A percentile compares a stretch with the other conserved stretches of the same genome.
phyloP scores from a whole-genome alignment of 257 asterid species.

The Solanum paucissectum region DNA sequence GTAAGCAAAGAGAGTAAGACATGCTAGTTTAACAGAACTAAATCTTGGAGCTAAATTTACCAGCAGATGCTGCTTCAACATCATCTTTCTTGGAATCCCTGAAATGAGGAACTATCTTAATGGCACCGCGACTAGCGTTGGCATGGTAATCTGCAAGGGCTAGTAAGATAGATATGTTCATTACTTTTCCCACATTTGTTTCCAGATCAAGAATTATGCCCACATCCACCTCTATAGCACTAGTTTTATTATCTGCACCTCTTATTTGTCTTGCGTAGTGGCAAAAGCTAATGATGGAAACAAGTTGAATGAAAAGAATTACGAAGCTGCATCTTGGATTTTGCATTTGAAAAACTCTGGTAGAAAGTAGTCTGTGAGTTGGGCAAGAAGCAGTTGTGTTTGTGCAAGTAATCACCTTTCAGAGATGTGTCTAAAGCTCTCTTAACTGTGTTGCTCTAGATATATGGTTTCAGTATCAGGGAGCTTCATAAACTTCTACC shows the following conservation, averaged over 20 bases:
- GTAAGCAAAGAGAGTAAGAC: not conserved
- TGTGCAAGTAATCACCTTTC: not conserved
- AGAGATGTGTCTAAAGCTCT: not conserved
- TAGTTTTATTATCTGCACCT: not conserved
- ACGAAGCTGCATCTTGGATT: not conserved
- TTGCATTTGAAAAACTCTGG: slow-evolving; percentile 8
- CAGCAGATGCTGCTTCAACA: slow-evolving; percentile 30
- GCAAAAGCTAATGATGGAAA: slow-evolving; percentile 3
- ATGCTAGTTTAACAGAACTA: not conserved
- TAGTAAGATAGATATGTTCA: slow-evolving; percentile 19
- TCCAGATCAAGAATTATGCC: slow-evolving; percentile 34
- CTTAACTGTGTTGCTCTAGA: not conserved
- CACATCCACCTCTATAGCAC: slow-evolving; percentile 15
- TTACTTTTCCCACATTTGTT: slow-evolving; percentile 12
- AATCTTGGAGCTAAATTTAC: not conserved
- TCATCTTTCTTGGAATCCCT: slow-evolving; percentile 19
- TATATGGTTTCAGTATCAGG: not conserved
- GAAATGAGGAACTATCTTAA: slow-evolving; percentile 21
- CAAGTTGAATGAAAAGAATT: not conserved
- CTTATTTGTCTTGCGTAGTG: not conserved
- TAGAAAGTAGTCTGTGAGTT: not conserved
- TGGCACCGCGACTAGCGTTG: not conserved
- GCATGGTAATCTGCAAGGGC: slow-evolving; percentile 30
- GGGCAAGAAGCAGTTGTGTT: not conserved
- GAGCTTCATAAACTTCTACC: not conserved